phyloP scores from a whole-genome alignment of 2,329 filamentous ascomycete species.

The Aureobasidium sp. region DNA sequence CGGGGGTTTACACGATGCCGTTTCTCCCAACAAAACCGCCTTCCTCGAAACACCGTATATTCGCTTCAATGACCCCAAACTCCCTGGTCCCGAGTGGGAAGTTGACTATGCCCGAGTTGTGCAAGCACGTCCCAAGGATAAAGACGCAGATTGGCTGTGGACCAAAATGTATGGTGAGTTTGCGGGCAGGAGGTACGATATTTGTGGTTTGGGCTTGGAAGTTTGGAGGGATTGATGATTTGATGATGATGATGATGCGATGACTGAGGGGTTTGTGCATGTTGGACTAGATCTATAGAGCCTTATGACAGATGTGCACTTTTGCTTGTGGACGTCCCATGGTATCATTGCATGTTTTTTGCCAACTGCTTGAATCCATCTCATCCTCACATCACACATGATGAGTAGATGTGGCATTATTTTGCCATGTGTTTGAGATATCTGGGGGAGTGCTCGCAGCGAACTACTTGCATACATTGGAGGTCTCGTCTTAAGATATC shows the following conservation, averaged over 20 bases:
- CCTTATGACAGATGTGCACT: no score
- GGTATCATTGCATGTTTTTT: no score
- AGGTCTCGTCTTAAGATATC: no score
- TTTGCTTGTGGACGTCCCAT: no score
- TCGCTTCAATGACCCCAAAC: constrained; percentile 40
- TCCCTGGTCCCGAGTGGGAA: constrained; percentile 46
- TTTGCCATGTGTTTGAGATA: no score
- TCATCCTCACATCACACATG: no score
- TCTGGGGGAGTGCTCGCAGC: no score
- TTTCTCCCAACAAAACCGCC: constrained; percentile 32
- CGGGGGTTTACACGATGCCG: constrained; percentile 25
- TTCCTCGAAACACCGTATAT: constrained; percentile 41
- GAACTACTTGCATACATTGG: no score
- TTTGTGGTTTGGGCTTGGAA: constrained; percentile 48
- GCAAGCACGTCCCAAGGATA: constrained; percentile 37
- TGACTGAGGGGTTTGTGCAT: neutral
- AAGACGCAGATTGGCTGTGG: constrained; percentile 43
- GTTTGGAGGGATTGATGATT: constrained; percentile 25
- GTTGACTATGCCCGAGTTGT: constrained; percentile 38
- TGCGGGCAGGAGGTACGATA: constrained; percentile 44
- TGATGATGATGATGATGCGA: neutral
- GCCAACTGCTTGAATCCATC: no score
- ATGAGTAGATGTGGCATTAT: no score
- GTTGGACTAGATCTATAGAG: no score
- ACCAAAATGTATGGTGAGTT: constrained; percentile 44